These are phyloP conservation scores for Breviolum minutum DNA, from an alignment of 73 alveolate genomes.

Conservation along the genomic window DNA sequence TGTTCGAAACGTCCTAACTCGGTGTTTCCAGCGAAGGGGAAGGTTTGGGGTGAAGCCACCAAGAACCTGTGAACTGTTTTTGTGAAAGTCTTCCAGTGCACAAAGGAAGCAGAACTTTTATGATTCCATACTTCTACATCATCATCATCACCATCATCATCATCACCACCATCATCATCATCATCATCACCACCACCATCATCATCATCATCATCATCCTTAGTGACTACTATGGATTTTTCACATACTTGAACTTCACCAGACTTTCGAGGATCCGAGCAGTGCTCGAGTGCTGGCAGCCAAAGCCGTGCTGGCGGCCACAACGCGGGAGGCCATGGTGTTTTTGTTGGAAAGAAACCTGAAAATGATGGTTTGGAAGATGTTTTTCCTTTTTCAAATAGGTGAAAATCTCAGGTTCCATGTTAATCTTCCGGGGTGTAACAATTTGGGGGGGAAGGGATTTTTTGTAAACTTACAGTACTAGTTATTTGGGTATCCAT, in stretches of 20 bases:
- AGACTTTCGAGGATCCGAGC: not conserved
- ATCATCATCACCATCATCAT: not conserved
- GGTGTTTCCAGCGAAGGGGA: not conserved
- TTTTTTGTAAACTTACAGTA: no score
- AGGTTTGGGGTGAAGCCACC: not conserved
- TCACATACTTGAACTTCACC: not conserved
- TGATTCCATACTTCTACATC: not conserved
- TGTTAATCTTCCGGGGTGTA: no score
- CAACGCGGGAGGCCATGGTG: not conserved
- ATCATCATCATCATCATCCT: not conserved
- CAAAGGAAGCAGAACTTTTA: not conserved
- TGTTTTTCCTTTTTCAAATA: no score
- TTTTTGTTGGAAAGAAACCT: no score
- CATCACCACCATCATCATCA: not conserved
- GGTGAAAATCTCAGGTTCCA: no score
- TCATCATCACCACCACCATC: not conserved
- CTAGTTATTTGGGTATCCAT: no score
- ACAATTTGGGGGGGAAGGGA: no score
- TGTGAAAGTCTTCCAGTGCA: not conserved
- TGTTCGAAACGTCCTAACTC: not conserved
- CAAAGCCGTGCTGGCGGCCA: conserved; percentile 1
- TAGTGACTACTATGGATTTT: not conserved
- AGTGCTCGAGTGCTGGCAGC: not conserved
- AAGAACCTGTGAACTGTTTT: not conserved
- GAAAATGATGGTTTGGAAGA: no score